Percentiles rank a stretch among this genome's conserved stretches.
Conservation (phyloP, 2,329 filamentous ascomycete species). For the Periconia sp. region DNA sequence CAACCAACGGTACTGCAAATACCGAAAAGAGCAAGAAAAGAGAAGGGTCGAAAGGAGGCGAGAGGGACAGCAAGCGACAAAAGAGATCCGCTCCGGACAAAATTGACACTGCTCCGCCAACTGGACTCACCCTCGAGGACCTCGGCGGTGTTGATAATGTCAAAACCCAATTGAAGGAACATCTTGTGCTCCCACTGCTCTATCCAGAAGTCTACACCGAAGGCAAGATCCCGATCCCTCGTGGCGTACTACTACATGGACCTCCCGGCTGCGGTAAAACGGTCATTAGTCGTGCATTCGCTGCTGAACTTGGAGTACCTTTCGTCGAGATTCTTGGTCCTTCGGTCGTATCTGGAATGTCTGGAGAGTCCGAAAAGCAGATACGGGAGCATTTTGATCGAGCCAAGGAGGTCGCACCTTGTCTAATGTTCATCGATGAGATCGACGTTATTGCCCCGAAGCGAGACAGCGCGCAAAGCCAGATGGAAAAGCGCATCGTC, state of each 20-base stretch:
- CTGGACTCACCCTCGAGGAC: constrained; percentile 68
- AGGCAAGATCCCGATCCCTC: constrained; percentile 68
- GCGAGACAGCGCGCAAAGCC: constrained; percentile 76
- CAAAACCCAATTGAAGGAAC: constrained; percentile 67
- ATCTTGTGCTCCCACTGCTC: constrained; percentile 73
- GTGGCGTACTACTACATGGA: constrained; percentile 77
- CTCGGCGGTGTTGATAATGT: constrained; percentile 77
- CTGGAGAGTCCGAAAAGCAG: constrained; percentile 85
- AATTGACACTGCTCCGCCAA: constrained; percentile 65
- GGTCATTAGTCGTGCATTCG: constrained; percentile 77
- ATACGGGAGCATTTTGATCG: constrained; percentile 85
- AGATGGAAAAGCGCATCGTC: constrained; percentile 88
- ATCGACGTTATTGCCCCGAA: constrained; percentile 91
- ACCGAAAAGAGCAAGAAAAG: constrained; percentile 47
- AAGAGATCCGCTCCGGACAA: constrained; percentile 52
- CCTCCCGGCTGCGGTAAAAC: constrained; percentile 88
- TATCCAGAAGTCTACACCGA: constrained; percentile 66
- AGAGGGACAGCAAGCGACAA: constrained; percentile 67
- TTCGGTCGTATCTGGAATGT: constrained; percentile 82
- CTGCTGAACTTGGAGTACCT: constrained; percentile 72
- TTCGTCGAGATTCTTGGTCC: constrained; percentile 83
- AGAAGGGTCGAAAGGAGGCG: constrained; percentile 57
- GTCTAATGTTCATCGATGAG: constrained; percentile 87
- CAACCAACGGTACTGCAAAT: constrained; percentile 17
- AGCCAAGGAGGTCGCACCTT: constrained; percentile 81